Base-by-base conservation (phyloP, 192 early-diverging fungal genomes). In the Gigaspora rosea region DNA sequence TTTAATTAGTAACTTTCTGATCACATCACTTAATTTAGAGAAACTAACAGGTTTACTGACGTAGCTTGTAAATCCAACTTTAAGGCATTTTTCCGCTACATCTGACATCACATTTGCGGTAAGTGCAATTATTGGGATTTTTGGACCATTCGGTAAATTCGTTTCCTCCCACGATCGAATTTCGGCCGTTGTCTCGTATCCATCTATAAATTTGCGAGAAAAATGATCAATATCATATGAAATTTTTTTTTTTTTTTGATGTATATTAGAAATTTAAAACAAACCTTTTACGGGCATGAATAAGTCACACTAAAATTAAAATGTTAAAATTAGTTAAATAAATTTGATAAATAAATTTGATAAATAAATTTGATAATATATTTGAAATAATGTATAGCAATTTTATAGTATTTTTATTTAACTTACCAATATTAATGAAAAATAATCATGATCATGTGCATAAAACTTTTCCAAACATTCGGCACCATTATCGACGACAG, bases 91-190 rank as follows among this genome's bases (percentile, higher is more conserved):
- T 15, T 75, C 71, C 9, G 84, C 82, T 11, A 89, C 87, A 62
- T 89, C 84, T 20, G 83, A 85, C 85, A 89, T 86, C 8, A 89
- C 87, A 78, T 89, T 89, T 8, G 87, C 87, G 15, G 84, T 84
- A 16, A 89, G 79, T 1, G 87, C 87, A 9, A 89, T 78, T 75
- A 89, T 89, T n/a, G 87, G 87, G 15, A 85, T 82, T 33, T 71
- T 79, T 61, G 73, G 61, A n/a, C 79, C 77, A 52, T 76, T 73
- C 1, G 64, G 35, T 15, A 86, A 54, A 73, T 82, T 49, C 20
- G 80, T 57, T 8, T 73, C 75, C 73, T 89, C 87, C 85, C 85
- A 89, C 68, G 81, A 71, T 11, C 87, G 79, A 50, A 89, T 85
- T 62, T 85, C 86, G 20, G 76, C 62, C 16, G 87, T 86, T 0